A percentile compares a stretch with the other conserved stretches of the same genome.
Evolutionary conservation across 495 filamentous ascomycete species (phyloP).

Genomic region (Gamarada debralockiae): DNA sequence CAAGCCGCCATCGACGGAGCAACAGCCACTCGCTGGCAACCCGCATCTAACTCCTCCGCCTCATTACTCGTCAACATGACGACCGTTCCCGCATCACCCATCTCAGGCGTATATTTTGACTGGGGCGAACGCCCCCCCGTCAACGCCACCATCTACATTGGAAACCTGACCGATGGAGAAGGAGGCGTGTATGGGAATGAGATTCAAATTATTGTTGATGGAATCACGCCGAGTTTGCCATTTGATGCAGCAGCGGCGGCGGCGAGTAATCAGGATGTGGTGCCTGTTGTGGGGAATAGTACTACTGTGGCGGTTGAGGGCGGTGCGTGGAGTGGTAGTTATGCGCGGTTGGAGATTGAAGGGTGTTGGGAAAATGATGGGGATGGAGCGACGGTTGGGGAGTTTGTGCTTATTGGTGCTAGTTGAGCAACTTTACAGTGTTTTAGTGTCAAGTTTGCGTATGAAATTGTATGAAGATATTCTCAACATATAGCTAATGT

Average conservation of each 20-base stretch:
- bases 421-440: too few relatives aligned
- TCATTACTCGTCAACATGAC: conserved; percentile 45
- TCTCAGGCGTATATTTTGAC: conserved; percentile 59
- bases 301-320: conserved; percentile 15
- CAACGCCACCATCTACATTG: conserved; percentile 52
- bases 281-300: conserved; percentile 18
- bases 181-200: conserved; percentile 20
- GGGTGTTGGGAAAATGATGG: conserved; percentile 46
- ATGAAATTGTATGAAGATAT: too few relatives aligned
- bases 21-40: conserved; percentile 69
- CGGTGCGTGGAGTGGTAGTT: conserved; percentile 26
- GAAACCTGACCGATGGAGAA: conserved; percentile 34
- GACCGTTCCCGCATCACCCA: conserved; percentile 26
- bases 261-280: conserved; percentile 5
- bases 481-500: too few relatives aligned
- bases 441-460: too few relatives aligned
- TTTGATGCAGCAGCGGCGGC: conserved; percentile 12
- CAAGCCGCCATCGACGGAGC: conserved; percentile 67
- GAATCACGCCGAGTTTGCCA: conserved; percentile 30
- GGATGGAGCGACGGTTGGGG: conserved; percentile 65
- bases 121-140: conserved; percentile 61
- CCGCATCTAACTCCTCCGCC: conserved; percentile 42
- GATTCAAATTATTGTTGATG: conserved; percentile 22
- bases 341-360: conserved; percentile 37
- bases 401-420: conserved; percentile 47